Base-by-base conservation (phyloP, 2,329 filamentous ascomycete species). In the Biscogniauxia sp. region DNA sequence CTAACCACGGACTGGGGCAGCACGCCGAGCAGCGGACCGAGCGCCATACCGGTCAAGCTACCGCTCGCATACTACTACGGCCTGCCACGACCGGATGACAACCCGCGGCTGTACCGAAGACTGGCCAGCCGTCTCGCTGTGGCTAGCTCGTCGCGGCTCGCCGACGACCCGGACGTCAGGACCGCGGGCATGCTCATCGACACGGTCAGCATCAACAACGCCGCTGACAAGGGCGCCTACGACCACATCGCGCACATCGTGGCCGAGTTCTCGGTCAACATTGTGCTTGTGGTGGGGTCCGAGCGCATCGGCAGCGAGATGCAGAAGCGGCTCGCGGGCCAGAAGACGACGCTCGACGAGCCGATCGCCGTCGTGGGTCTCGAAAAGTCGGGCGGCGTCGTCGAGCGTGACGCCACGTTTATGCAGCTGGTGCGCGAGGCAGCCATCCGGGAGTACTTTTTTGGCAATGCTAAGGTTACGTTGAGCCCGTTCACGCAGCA, bases 1-100 rank as follows among this genome's bases (percentile, higher is more conserved):
- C 83, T 96, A 0, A 83, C 85, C 69, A 80, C 82, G 1, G 91
- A 94, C 70, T 97, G 93, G 88, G 95, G 95, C 9, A 92, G 85
- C 66, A 93, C 92, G 68, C 93, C 94, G 0, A 96, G 93, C 69
- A 96, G 91, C 66, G 95, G 94, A 0, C 93, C 95, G 0, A 95
- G 90, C 68, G 85, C 88, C 0, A 88, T 96, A 19, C 93, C 94
- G 0, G 92, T 97, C 56, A 98, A 97, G 79, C 82, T 97, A 68
- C 95, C 95, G 5, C 79, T 99, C 57, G 92, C 94, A 26, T 96
- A 97, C 73, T 92, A 93, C 75, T 96, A 91, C 74, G 94, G 95
- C 17, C 80, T 90, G 64, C 82, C 85, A 56, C 87, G 82, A 63
- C 85, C 92, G 0, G 88, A 92, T 67, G 90, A 92, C 55, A 90